Base-by-base conservation (phyloP, 2,329 filamentous ascomycete species). In the Ophiostoma angusticollis region DNA sequence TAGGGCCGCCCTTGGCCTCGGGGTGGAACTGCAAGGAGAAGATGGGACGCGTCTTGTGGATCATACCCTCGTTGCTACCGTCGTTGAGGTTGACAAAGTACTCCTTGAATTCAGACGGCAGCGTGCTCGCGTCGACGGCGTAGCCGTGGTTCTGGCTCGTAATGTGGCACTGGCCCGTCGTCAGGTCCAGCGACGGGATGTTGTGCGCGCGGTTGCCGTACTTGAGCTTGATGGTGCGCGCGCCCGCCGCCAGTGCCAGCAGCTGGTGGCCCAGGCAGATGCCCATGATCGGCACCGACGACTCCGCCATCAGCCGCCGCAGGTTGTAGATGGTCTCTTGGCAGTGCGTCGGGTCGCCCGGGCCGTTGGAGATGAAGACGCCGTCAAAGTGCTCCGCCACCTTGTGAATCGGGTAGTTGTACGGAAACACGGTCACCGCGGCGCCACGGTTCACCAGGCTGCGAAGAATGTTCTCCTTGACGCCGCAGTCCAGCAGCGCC, bases 21-120 rank as follows among this genome's bases (percentile, higher is more conserved):
- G 91, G 91, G 58, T 98, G 91, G 78, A 98, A 98, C 63, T 98
- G 91, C 18, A 87, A 94, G 47, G 84, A 89, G 73, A 98, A 96
- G 59, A 98, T 98, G 46, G 91, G 91, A 25, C 89, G 84, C 42
- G 83, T 82, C 64, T 82, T 86, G 73, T 98, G 91, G 58, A 95
- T 86, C 77, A 98, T 85, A 44, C 83, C 89, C 69, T 98, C 91
- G 61, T 98, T 98, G 61, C 82, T 89, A 46, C 86, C 84, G 57
- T 98, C 91, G 63, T 96, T 98, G 49, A 96, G 70, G 70, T 98
- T 96, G 62, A 93, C 80, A 59, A 96, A 98, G 72, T 93, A 96
- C 61, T 94, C 89, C 71, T 87, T 91, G 78, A 86, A 98, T 27
- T 95, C 86, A 40, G 65, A 68, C 39, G 84, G 76, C 29, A 98